Evolutionary conservation across 768 basidiomycete species (phyloP).

Genomic region (Lenzites betulinus): DNA sequence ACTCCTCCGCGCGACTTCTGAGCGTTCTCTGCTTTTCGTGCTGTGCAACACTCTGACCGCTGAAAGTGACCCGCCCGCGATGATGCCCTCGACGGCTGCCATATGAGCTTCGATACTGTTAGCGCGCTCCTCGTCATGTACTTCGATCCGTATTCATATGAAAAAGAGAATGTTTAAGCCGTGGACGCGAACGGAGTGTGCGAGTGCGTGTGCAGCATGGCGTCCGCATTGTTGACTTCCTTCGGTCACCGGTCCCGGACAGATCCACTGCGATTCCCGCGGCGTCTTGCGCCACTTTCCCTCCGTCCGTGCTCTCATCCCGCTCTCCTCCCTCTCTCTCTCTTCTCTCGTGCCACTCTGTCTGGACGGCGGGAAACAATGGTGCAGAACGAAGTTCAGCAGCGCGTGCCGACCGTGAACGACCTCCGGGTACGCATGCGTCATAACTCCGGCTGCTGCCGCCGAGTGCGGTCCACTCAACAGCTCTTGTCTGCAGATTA

Average conservation of each 20-base stretch:
- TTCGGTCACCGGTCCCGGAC: neutral
- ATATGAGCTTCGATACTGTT: constrained; percentile 7
- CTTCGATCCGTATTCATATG: constrained; percentile 9
- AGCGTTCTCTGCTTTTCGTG: neutral
- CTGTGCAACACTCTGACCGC: neutral
- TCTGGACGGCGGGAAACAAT: neutral
- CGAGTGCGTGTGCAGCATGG: neutral
- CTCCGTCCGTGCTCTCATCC: neutral
- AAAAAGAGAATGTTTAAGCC: neutral
- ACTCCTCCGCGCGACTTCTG: constrained; percentile 58
- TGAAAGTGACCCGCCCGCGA: neutral
- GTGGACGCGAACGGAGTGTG: neutral
- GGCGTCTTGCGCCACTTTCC: neutral
- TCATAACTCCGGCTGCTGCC: neutral
- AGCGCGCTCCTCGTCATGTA: constrained; percentile 7
- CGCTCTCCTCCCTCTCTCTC: neutral
- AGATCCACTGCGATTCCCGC: neutral
- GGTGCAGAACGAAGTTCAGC: neutral
- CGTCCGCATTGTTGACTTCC: neutral
- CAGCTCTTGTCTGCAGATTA: constrained; percentile 44
- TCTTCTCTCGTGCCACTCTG: no score
- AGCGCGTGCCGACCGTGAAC: constrained; percentile 33
- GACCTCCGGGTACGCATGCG: constrained; percentile 32
- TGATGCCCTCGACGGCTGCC: neutral
- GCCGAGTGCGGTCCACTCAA: neutral